Evolutionary conservation across 352 stramenopile species (phyloP).

Genomic region (Peronosclerospora sorghi): DNA sequence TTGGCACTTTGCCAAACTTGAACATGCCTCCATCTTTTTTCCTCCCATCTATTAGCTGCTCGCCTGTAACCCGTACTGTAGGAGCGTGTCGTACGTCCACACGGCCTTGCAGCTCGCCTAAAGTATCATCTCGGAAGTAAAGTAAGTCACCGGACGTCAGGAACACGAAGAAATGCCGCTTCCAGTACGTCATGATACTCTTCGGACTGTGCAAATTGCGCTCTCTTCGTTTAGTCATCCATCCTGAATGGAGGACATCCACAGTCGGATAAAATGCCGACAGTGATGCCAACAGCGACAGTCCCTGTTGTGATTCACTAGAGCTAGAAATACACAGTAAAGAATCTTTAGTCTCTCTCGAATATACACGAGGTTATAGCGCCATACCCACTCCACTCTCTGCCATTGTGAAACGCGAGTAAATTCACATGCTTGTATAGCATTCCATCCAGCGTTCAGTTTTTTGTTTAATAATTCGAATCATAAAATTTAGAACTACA

Average conservation of each 20-base stretch:
- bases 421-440: slow-evolving; percentile 52
- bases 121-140: slow-evolving; percentile 68
- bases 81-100: slow-evolving; percentile 70
- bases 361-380: not conserved
- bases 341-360: not conserved
- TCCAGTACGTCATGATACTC: slow-evolving; percentile 81
- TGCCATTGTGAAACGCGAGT: slow-evolving; percentile 62
- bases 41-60: slow-evolving; percentile 60
- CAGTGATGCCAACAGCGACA: slow-evolving; percentile 61
- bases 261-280: slow-evolving; percentile 69
- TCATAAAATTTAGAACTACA: not conserved
- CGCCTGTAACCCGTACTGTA: slow-evolving; percentile 65
- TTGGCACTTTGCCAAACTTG: slow-evolving; percentile 56
- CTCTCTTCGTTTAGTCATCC: slow-evolving; percentile 67
- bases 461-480: not conserved
- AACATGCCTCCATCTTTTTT: slow-evolving; percentile 63
- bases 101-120: slow-evolving; percentile 57
- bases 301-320: slow-evolving; percentile 64
- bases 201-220: slow-evolving; percentile 57
- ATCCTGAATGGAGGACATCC: slow-evolving; percentile 55
- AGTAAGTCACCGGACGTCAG: slow-evolving; percentile 59
- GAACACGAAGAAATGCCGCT: slow-evolving; percentile 73
- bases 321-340: slow-evolving; percentile 15
- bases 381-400: slow-evolving; percentile 47
- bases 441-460: not conserved